Base-by-base conservation (phyloP, 768 basidiomycete species). In the Pleurotus salmoneostramineus region DNA sequence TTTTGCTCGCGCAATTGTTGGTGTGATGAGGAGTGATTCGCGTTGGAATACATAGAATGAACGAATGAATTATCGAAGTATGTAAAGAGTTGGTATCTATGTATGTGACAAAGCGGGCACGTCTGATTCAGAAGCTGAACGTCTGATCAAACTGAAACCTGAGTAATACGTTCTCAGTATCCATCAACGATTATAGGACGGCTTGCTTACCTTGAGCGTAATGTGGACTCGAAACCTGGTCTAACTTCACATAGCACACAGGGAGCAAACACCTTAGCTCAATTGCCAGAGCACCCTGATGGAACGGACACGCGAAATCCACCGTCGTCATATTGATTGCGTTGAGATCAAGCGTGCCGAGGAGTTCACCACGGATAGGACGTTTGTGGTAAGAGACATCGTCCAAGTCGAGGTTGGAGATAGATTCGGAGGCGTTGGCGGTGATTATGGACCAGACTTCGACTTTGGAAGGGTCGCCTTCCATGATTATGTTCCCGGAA, bases 371-470 rank as follows among this genome's bases (percentile, higher is more conserved):
- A 7, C 61, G 58, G 15, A 60, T 44, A 17, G 61, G 61, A 10
- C 59, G 54, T 5, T 52, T 56, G 47, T 36, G 15, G 59, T 58
- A 61, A 5, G 61, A 56, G 11, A 61, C 45, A 3, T 34, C 14
- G 40, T 62, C 59, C 44, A 50, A 60, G 17, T 60, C 56, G 42
- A 62, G 60, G n/a, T 51, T 52, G 43, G 48, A 46, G 2, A 56
- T 11, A 35, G 58, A 37, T 11, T 21, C 17, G 46, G 55, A 40
- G 34, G 45, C 12, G 33, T 60, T 50, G 27, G 59, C 54, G 4
- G 54, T 32, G 48, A 62, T 54, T 27, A 62, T 50, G 37, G 59
- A 60, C 61, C 61, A 62, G n/a, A 57, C 61, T 57, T 62, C 61
- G 55, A 62, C 52, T 44, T 62, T 54, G 32, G 59, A 50, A n/a